Evolutionary conservation across 1,284 basidiomycete genomes (phyloP).

Genomic region (Cutaneotrichosporon sp.): DNA sequence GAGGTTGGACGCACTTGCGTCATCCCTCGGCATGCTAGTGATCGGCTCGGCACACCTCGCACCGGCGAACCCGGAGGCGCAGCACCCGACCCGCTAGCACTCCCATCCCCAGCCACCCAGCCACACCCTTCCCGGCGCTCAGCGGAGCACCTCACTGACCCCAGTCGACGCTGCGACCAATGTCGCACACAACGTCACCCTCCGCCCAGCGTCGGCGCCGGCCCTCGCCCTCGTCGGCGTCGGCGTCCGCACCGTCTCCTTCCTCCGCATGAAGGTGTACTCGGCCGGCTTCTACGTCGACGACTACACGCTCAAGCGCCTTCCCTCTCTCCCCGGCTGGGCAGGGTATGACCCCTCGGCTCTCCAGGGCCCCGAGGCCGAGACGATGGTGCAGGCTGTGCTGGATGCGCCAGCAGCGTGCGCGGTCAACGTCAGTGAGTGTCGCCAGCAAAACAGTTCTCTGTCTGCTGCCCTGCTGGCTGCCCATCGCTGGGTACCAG

Average conservation of each 20-base stretch:
- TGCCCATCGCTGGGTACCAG: too few species aligned
- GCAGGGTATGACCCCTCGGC: background rate
- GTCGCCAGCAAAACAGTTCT: too few species aligned
- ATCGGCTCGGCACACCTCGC: too few species aligned
- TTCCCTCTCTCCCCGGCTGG: conserved; percentile 11
- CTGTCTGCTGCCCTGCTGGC: too few species aligned
- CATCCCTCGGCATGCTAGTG: too few species aligned
- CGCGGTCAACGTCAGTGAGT: conserved; percentile 52
- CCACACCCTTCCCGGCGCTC: too few species aligned
- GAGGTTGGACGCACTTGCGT: background rate
- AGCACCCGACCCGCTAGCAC: too few species aligned
- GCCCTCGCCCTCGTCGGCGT: conserved; percentile 56
- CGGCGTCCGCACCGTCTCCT: conserved; percentile 60
- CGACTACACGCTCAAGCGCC: conserved; percentile 30
- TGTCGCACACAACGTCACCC: conserved; percentile 43
- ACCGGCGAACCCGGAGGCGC: too few species aligned
- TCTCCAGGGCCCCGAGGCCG: conserved; percentile 4
- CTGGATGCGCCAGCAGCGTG: conserved; percentile 33
- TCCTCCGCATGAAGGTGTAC: conserved; percentile 59
- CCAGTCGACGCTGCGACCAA: conserved; percentile 49
- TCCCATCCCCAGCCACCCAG: too few species aligned
- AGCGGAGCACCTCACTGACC: too few species aligned
- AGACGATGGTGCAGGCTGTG: conserved; percentile 11
- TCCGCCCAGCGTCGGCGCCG: conserved; percentile 34
- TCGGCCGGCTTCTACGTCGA: conserved; percentile 58